Percentiles rank a stretch among this genome's conserved stretches.
Conservation (phyloP, 2,329 filamentous ascomycete species). For the Colletotrichum plurivorum region DNA sequence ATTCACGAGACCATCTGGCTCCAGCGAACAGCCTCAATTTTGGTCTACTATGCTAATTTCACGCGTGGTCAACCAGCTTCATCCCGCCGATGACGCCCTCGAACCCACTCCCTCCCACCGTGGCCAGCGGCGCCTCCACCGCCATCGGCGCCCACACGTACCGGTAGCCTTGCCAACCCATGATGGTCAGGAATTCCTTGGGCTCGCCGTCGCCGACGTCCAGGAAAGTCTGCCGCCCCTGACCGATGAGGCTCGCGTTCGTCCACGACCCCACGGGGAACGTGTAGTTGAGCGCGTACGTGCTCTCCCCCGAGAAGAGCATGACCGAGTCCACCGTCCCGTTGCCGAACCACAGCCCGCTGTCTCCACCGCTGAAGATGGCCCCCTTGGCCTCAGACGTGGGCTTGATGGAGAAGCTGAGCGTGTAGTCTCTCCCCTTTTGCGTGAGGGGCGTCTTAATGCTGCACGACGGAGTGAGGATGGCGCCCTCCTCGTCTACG, state of each 20-base stretch:
- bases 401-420: constrained; percentile 58
- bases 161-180: constrained; percentile 34
- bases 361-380: constrained; percentile 37
- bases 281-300: constrained; percentile 40
- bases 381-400: constrained; percentile 32
- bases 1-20: too few relatives aligned
- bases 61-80: constrained; percentile 35
- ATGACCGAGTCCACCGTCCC: constrained; percentile 37
- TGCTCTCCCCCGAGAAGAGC: constrained; percentile 38
- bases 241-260: constrained; percentile 31
- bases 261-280: constrained; percentile 40
- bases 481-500: constrained; percentile 41
- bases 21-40: neutral
- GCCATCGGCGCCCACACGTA: constrained; percentile 36
- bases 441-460: constrained; percentile 62
- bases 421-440: constrained; percentile 71
- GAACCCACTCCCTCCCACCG: constrained; percentile 31
- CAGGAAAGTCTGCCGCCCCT: constrained; percentile 31
- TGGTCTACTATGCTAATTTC: constrained; percentile 3
- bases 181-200: constrained; percentile 37
- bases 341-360: constrained; percentile 40
- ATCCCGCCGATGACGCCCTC: constrained; percentile 35
- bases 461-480: constrained; percentile 54
- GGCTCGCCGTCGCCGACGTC: constrained; percentile 31
- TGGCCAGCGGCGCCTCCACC: constrained; percentile 36